Evolutionary conservation across 345 rosid genomes (phyloP), one percentile per base, ranked within the genome.

Genomic region (Eucalyptus pauciflora): DNA sequence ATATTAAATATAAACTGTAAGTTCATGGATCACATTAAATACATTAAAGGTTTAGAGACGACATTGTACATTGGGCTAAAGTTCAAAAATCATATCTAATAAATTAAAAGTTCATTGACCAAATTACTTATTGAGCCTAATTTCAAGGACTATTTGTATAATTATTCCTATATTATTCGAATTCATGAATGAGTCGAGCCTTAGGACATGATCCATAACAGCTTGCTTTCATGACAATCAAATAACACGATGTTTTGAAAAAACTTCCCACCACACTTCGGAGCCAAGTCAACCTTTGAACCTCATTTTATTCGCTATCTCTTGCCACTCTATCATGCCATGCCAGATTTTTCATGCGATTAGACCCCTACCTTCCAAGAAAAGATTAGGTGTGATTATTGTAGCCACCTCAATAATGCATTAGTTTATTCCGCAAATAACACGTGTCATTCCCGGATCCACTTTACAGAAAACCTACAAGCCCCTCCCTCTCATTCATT

Each of bases 91-190:
- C 4, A 18, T 2, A 52, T 18, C 18, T 1, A 52, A 52, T 52
- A 20, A 20, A 7, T 52, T 52, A 52, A 20, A 52, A 7, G 0
- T 20, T 18, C 0, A 0, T 52, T 0, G 4, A 52, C 1, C 5
- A 52, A 52, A 52, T 52, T 52, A 20, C 2, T 0, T 52, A 18
- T 20, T 52, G 0, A 52, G 5, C 5, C 10, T 52, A 20, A 52
- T 9, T 52, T 52, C 1, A 52, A 2, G 1, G 5, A 52, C 5
- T 52, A 20, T 52, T 52, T 2, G 25, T 52, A 20, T 8, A 52
- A 52, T 20, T 52, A 20, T 52, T 52, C 2, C 5, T 52, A 52
- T 52, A 52, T 52, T 13, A 29, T 27, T 29, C 17, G 17, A 62
- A 27, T 27, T 27, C 5, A 27, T 62, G 69, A 62, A 62, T 62